A percentile compares a stretch with the other conserved stretches of the same genome.
These are phyloP conservation scores for Phytophthora crassamura DNA, from an alignment of 352 stramenopile species.

Conservation along the genomic window DNA sequence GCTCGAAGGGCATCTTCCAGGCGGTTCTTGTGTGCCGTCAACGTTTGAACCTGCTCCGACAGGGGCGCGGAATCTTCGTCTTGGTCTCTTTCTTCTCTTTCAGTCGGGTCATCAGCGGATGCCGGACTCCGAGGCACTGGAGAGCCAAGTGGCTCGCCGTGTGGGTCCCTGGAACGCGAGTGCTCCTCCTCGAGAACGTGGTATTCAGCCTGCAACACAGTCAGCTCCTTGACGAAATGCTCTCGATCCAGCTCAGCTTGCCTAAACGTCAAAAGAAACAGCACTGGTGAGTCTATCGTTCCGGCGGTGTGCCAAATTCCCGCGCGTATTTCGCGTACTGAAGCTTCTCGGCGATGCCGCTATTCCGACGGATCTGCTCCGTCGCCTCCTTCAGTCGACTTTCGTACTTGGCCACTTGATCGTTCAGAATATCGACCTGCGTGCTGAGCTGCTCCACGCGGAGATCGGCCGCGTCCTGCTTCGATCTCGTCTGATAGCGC, in stretches of 20 bases:
- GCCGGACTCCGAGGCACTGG: neutral
- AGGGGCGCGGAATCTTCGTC: constrained; percentile 27
- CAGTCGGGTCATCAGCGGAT: neutral
- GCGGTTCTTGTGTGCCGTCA: constrained; percentile 63
- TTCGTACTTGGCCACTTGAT: constrained; percentile 85
- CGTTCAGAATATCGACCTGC: constrained; percentile 81
- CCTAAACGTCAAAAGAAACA: constrained; percentile 21
- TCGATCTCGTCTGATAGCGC: constrained; percentile 35
- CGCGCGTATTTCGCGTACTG: constrained; percentile 29
- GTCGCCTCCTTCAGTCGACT: constrained; percentile 66
- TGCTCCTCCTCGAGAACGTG: constrained; percentile 62
- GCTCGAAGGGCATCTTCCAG: constrained; percentile 79
- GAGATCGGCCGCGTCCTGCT: constrained; percentile 56
- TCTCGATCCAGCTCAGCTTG: constrained; percentile 58
- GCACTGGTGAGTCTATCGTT: neutral
- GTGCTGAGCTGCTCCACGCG: constrained; percentile 74
- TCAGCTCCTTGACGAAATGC: constrained; percentile 60
- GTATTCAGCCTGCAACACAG: constrained; percentile 52
- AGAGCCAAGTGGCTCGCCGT: neutral
- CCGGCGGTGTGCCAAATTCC: neutral
- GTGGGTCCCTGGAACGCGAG: constrained; percentile 19
- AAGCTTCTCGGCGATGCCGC: constrained; percentile 58
- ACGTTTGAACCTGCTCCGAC: constrained; percentile 59
- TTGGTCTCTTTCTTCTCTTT: constrained; percentile 6
- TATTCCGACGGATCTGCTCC: constrained; percentile 55